A percentile compares a stretch with the other conserved stretches of the same genome.
These are phyloP conservation scores for Phenoliferia sp. DNA, from an alignment of 1,284 basidiomycete genomes.

Conservation along the genomic window DNA sequence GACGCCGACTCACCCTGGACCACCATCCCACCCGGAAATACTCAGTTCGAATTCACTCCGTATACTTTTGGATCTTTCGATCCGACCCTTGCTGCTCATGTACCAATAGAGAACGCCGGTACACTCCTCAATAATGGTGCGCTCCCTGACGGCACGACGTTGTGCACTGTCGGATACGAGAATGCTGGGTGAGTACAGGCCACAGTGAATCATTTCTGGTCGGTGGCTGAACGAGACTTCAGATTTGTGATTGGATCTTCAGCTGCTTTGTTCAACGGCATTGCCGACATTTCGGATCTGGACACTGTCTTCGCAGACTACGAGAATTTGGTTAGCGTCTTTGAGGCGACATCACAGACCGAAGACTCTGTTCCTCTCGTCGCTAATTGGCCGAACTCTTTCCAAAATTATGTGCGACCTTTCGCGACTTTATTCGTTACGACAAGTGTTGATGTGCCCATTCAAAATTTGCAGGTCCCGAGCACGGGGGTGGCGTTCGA, in stretches of 20 bases:
- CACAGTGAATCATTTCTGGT: too few species aligned
- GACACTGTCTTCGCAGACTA: constrained; percentile 1
- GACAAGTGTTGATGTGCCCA: too few species aligned
- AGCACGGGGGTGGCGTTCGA: constrained; percentile 23
- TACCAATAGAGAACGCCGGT: constrained; percentile 56
- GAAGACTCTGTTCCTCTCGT: constrained; percentile 37
- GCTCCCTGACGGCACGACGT: constrained; percentile 50
- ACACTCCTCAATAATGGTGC: constrained; percentile 55
- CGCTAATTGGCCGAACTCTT: constrained; percentile 23
- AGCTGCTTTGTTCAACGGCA: constrained; percentile 43
- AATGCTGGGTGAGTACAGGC: constrained; percentile 52
- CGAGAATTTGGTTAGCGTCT: constrained; percentile 28
- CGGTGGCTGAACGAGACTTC: constrained; percentile 40
- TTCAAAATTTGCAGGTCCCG: too few species aligned
- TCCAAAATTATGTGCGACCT: constrained; percentile 27
- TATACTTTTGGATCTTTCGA: constrained; percentile 65
- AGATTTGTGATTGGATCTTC: constrained; percentile 8
- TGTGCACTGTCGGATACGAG: constrained; percentile 62
- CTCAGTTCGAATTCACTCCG: constrained; percentile 51
- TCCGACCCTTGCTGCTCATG: constrained; percentile 57
- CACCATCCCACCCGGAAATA: constrained; percentile 29
- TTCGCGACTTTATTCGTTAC: too few species aligned
- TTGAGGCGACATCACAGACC: constrained; percentile 37
- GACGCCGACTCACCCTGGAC: constrained; percentile 5
- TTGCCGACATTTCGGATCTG: too few species aligned